A percentile compares a stretch with the other conserved stretches of the same genome.
Evolutionary conservation across 2,329 filamentous ascomycete genomes (phyloP).

Genomic region (Aspergillus glaucus): DNA sequence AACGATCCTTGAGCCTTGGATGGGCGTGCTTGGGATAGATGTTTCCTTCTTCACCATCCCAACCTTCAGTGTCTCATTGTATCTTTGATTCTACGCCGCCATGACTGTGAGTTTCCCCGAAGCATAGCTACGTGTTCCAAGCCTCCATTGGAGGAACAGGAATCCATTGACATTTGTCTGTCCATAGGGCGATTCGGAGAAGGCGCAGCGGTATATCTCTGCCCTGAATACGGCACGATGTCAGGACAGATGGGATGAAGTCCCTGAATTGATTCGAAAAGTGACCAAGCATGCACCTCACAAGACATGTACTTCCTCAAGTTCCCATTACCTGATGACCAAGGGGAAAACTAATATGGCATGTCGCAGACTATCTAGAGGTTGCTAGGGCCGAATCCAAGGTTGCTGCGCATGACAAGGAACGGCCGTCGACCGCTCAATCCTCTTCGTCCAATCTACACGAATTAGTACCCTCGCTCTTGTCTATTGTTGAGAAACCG

Average conservation of each 20-base stretch:
- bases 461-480: slow-evolving; percentile 35
- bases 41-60: slow-evolving; percentile 8
- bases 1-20: slow-evolving; percentile 13
- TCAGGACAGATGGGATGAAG: slow-evolving; percentile 76
- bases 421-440: slow-evolving; percentile 23
- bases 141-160: no score
- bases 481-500: slow-evolving; percentile 54
- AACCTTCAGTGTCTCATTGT: slow-evolving; percentile 8
- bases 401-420: slow-evolving; percentile 51
- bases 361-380: slow-evolving; percentile 56
- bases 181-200: slow-evolving; percentile 53
- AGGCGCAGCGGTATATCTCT: slow-evolving; percentile 74
- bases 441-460: slow-evolving; percentile 36
- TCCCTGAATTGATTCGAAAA: slow-evolving; percentile 87
- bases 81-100: slow-evolving; percentile 7
- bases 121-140: slow-evolving; percentile 2
- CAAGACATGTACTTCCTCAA: slow-evolving; percentile 60
- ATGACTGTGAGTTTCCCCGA: slow-evolving; percentile 16
- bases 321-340: slow-evolving; percentile 5
- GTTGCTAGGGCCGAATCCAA: slow-evolving; percentile 64
- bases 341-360: slow-evolving; percentile 12
- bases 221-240: slow-evolving; percentile 81
- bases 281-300: slow-evolving; percentile 88
- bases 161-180: slow-evolving; percentile 12
- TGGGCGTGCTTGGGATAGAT: slow-evolving; percentile 13